Evolutionary conservation across 805 yeast genomes (phyloP), one percentile per base, ranked within the genome.

Genomic region (Candida adriatica): DNA sequence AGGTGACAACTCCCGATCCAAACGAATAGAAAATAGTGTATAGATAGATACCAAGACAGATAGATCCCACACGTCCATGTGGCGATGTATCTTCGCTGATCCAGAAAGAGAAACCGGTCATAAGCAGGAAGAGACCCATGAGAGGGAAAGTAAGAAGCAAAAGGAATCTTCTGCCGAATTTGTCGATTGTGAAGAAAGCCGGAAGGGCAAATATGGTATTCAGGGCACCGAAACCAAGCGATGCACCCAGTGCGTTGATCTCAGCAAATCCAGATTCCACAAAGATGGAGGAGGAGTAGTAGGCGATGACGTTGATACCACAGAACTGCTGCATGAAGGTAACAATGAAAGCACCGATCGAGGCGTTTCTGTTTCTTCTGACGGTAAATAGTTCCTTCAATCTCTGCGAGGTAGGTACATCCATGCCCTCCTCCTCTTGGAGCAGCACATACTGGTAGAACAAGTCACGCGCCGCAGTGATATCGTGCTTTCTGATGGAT

Each of bases 281-380:
- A 59, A 85, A 85, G 36, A 85, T 84, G 8, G 81, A 66, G 0
- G 92, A 78, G 1, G 90, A 80, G 57, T 82, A 85, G 59, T 83
- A 81, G 13, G 94, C 90, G 58, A 85, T 83, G 32, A 84, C 90
- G 50, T 85, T 85, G 55, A 85, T 74, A 46, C 95, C 95, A 59
- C 94, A 85, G 61, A 84, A 81, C 55, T 85, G 94, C 62, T 85
- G 95, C 85, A 80, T 79, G 51, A 84, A 81, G 75, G 86, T 85
- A 38, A 78, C 85, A 42, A 84, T 68, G 71, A 80, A 79, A 4
- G 94, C 75, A 34, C 84, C 94, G 35, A 79, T 45, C 6, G 84
- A 75, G 32, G 92, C 94, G 51, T 85, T 80, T 59, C 94, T 73
- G 56, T 82, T 83, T 64, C 95, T 74, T 56, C 92, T 71, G 28